A percentile compares a stretch with the other conserved stretches of the same genome.
Evolutionary conservation across 352 stramenopile species (phyloP).

Genomic region (Globisporangium orthogonon): DNA sequence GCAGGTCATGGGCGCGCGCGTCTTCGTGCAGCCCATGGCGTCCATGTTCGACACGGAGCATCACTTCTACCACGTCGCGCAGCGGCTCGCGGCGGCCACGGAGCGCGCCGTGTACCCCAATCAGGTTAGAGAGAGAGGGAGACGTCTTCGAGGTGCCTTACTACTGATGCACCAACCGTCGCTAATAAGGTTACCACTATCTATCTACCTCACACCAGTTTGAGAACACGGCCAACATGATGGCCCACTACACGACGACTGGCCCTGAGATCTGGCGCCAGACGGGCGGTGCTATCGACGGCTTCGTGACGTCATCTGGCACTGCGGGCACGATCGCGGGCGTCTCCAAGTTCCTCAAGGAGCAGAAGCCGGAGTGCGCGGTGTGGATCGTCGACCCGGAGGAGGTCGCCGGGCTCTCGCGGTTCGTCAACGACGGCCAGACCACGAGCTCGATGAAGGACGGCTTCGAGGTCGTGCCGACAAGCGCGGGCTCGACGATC

Average conservation of each 20-base stretch:
- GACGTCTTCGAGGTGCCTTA: too few relatives aligned
- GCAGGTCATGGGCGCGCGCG: conserved; percentile 63
- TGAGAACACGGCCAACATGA: conserved; percentile 69
- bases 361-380: conserved; percentile 46
- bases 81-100: conserved; percentile 30
- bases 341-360: conserved; percentile 91
- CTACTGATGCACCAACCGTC: too few relatives aligned
- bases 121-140: conserved; percentile 16
- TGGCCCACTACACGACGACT: conserved; percentile 67
- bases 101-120: conserved; percentile 45
- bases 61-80: conserved; percentile 75
- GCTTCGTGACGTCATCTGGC: conserved; percentile 85
- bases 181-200: too few relatives aligned
- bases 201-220: conserved; percentile 25
- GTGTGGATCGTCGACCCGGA: conserved; percentile 77
- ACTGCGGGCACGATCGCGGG: conserved; percentile 93
- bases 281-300: conserved; percentile 85
- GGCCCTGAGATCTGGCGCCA: conserved; percentile 89
- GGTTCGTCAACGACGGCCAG: conserved; percentile 65
- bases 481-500: conserved; percentile 80
- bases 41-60: conserved; percentile 60
- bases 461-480: conserved; percentile 86
- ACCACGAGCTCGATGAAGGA: conserved; percentile 70
- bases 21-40: conserved; percentile 52
- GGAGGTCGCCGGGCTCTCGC: conserved; percentile 81